Conservation (phyloP, 441 rosid species). For the Bruguiera hainesii region DNA sequence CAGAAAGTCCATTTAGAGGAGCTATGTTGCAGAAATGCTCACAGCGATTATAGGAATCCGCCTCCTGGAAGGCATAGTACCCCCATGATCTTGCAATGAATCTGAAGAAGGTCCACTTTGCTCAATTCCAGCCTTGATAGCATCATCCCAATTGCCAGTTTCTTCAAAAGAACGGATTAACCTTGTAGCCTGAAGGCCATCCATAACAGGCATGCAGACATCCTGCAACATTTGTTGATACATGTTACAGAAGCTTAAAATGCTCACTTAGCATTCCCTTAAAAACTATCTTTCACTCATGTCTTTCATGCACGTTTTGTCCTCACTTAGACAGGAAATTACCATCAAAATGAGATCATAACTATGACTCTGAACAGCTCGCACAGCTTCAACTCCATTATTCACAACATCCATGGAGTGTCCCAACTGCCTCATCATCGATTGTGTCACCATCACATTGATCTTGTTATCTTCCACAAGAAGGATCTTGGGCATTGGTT, state of each 20-base stretch:
- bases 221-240: slow-evolving; percentile 44
- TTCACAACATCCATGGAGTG: slow-evolving; percentile 67
- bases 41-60: slow-evolving; percentile 86
- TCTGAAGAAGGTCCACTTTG: slow-evolving; percentile 24
- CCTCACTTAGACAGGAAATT: slow-evolving; percentile 18
- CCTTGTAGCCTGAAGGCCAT: slow-evolving; percentile 89
- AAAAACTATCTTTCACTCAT: not conserved
- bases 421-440: slow-evolving; percentile 90
- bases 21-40: slow-evolving; percentile 19
- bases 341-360: slow-evolving; percentile 92
- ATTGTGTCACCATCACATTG: slow-evolving; percentile 72
- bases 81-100: slow-evolving; percentile 18
- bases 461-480: slow-evolving; percentile 96
- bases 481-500: slow-evolving; percentile 65
- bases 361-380: slow-evolving; percentile 41
- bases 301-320: not conserved
- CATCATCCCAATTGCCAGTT: slow-evolving; percentile 82
- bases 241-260: slow-evolving; percentile 9
- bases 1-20: not conserved
- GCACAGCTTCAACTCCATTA: slow-evolving; percentile 84
- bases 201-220: slow-evolving; percentile 95
- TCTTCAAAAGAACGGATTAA: slow-evolving; percentile 86
- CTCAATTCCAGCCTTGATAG: slow-evolving; percentile 65
- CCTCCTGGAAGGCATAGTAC: slow-evolving; percentile 25
- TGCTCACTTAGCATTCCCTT: not conserved